A percentile compares a stretch with the other conserved stretches of the same genome.
Evolutionary conservation across 116 monocot species (phyloP).

Genomic region (Phalaenopsis hybrid): DNA sequence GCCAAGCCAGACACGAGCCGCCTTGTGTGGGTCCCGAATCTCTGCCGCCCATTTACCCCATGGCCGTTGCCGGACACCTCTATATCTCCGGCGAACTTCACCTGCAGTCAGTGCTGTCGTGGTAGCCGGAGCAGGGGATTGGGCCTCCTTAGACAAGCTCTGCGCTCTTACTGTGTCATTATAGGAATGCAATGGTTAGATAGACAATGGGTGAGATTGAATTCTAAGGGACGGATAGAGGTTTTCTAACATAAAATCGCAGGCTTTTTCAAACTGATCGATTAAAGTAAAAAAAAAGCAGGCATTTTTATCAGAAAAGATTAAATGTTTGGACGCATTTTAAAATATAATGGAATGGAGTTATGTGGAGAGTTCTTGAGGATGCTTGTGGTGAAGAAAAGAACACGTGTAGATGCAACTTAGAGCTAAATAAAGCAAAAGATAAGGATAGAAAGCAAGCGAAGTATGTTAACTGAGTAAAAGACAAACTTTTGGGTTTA

Average conservation of each 20-base stretch:
- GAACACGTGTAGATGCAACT: neutral
- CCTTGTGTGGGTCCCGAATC: too few relatives aligned
- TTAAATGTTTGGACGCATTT: too few relatives aligned
- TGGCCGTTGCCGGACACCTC: slow-evolving; percentile 73
- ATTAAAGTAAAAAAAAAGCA: neutral
- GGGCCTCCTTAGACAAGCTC: neutral
- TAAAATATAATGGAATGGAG: too few relatives aligned
- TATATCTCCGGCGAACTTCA: slow-evolving; percentile 28
- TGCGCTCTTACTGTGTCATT: neutral
- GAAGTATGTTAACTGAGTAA: neutral
- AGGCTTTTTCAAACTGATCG: neutral
- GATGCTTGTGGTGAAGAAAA: neutral
- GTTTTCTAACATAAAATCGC: neutral
- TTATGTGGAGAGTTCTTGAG: neutral
- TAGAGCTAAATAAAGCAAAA: neutral
- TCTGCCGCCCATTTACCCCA: slow-evolving; percentile 98
- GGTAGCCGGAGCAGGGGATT: neutral
- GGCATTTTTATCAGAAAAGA: neutral
- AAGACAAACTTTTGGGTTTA: slow-evolving; percentile 2
- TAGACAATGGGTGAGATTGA: too few relatives aligned
- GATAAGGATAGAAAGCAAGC: neutral
- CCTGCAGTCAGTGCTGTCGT: neutral
- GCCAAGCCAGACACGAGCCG: slow-evolving; percentile 85
- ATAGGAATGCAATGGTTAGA: neutral
- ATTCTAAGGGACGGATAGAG: neutral